These are phyloP conservation scores for Heliosperma pusillum DNA, from an alignment of 148 eudicot species.

Conservation along the genomic window DNA sequence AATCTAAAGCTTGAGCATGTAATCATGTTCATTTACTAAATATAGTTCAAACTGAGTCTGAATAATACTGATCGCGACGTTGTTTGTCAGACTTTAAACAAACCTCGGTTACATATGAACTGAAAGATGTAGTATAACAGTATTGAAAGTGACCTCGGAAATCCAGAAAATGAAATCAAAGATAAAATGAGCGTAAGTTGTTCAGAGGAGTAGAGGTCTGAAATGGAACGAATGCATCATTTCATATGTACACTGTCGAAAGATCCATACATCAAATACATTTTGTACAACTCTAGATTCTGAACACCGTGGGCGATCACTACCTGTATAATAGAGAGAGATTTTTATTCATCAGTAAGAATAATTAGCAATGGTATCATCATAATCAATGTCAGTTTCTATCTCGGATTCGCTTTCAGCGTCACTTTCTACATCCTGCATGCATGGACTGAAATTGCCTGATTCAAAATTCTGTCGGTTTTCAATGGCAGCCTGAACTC, in stretches of 20 bases:
- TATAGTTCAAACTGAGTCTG: not conserved
- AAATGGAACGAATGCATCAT: not conserved
- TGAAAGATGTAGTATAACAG: not conserved
- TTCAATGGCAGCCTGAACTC: slow-evolving; percentile 61
- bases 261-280: not conserved
- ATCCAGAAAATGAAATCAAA: not conserved
- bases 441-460: slow-evolving; percentile 23
- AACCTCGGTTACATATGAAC: not conserved
- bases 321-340: no score
- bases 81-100: no score
- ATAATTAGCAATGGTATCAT: not conserved
- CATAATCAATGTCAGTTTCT: not conserved
- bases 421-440: not conserved
- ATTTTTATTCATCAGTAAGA: not conserved
- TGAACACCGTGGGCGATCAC: not conserved
- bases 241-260: not conserved
- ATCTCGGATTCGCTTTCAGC: not conserved
- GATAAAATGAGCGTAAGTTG: not conserved
- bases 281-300: not conserved
- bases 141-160: not conserved
- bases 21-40: no score
- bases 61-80: not conserved
- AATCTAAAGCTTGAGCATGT: no score
- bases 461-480: slow-evolving; percentile 69
- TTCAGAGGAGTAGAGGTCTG: not conserved